These are phyloP conservation scores for Solanum medicagineum DNA, from an alignment of 257 asterid genomes.

Conservation along the genomic window DNA sequence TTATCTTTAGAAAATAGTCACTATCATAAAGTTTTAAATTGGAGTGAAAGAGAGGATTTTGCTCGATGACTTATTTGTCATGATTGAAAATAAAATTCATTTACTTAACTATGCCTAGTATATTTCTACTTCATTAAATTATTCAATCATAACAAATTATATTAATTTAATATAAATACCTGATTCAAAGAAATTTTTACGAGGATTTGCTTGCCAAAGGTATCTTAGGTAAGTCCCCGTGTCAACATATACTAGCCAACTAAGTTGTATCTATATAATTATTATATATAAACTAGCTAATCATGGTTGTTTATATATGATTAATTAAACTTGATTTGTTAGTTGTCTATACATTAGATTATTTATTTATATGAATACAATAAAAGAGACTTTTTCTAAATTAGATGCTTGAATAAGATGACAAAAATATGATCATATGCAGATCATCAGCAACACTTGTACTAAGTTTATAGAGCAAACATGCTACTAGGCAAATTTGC, in stretches of 20 bases:
- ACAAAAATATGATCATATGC: not conserved
- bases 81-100: not conserved
- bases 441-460: not conserved
- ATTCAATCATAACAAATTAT: not conserved
- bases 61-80: not conserved
- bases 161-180: not conserved
- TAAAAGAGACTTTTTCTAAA: not conserved
- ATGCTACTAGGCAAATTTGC: not conserved
- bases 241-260: not conserved
- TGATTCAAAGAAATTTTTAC: not conserved
- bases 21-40: not conserved
- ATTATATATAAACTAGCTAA: not conserved
- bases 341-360: not conserved
- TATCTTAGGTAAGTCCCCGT: not conserved
- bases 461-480: not conserved
- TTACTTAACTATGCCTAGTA: not conserved
- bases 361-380: not conserved
- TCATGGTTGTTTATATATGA: not conserved
- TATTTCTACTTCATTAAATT: not conserved
- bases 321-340: not conserved
- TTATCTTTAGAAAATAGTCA: not conserved
- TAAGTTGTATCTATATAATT: not conserved
- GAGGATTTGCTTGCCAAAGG: not conserved
- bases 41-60: not conserved
- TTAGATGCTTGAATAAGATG: not conserved